Evolutionary conservation across 2,329 filamentous ascomycete species (phyloP).

Genomic region (Aspergillus nomiae): DNA sequence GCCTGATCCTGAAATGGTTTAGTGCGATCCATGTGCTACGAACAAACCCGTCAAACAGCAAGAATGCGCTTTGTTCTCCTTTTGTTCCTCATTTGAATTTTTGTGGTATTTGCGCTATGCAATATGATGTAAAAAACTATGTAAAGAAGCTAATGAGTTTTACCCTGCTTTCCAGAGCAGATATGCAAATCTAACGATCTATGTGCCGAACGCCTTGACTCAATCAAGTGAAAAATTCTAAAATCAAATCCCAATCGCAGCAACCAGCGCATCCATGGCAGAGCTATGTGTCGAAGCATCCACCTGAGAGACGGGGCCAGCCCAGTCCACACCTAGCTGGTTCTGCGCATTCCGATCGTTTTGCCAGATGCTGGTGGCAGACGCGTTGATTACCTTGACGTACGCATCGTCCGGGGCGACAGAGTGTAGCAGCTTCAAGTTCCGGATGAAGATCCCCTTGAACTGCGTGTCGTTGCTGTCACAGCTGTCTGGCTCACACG

Average conservation of each 20-base stretch:
- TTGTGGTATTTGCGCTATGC: background rate
- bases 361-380: slow-evolving; percentile 67
- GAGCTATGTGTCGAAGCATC: slow-evolving; percentile 64
- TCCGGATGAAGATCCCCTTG: slow-evolving; percentile 71
- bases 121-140: background rate
- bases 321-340: slow-evolving; percentile 65
- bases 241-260: slow-evolving; percentile 43
- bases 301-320: slow-evolving; percentile 58
- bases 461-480: slow-evolving; percentile 62
- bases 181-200: background rate
- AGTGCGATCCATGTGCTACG: no score
- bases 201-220: background rate
- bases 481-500: slow-evolving; percentile 54
- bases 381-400: slow-evolving; percentile 58
- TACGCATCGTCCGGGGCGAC: slow-evolving; percentile 55
- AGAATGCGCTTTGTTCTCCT: background rate
- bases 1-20: background rate
- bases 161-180: background rate
- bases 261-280: slow-evolving; percentile 68
- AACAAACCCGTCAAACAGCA: background rate
- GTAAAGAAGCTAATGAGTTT: background rate
- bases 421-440: slow-evolving; percentile 60
- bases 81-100: background rate
- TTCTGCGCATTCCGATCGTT: slow-evolving; percentile 55
- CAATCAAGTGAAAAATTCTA: background rate